Base-by-base conservation (phyloP, 1,284 basidiomycete genomes). In the Ceratobasidium sp. region DNA sequence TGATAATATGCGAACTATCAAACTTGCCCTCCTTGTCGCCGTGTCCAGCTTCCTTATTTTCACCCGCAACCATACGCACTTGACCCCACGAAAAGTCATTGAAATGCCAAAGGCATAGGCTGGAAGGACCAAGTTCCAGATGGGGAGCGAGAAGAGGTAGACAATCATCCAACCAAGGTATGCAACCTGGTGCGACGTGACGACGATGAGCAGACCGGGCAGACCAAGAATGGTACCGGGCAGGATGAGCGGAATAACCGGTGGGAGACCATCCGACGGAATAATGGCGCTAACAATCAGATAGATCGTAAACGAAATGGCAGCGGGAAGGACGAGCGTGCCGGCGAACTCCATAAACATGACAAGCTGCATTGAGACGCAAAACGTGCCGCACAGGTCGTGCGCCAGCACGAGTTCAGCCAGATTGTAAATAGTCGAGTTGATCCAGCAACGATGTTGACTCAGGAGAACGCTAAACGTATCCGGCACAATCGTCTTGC, bases 61-160 rank as follows among this genome's bases (percentile, higher is more conserved):
- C 93, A 11, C 95, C 95, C 71, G 90, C 88, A 78, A 99, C 87
- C 85, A 91, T 92, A 79, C 97, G 89, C 46, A 97, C 99, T 85
- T 97, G 94, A 85, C 98, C 98, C 97, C 97, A 99, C 22, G 95
- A 96, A 85, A 99, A 99, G 87, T 99, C 98, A 83, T 99, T 97
- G 84, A 99, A 98, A 85, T 99, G 96, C 96, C 97, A 99, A 86
- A 95, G 99, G 97, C 90, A 84, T 98, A 99, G 1, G 95, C 92
- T 0, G 96, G 97, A 11, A 98, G 89, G 78, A 97, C 88, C 81
- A 96, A 95, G 86, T 99, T 99, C 97, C 96, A 98, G 69, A 98
- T 90, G 3, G 96, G 96, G 46, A 99, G 87, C 25, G 97, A 97
- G 76, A 97, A 65, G 17, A 99, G 89, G 84, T 99, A 99, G 78